phyloP scores from a whole-genome alignment of 2,329 filamentous ascomycete species.

The Fusarium anthophilum region DNA sequence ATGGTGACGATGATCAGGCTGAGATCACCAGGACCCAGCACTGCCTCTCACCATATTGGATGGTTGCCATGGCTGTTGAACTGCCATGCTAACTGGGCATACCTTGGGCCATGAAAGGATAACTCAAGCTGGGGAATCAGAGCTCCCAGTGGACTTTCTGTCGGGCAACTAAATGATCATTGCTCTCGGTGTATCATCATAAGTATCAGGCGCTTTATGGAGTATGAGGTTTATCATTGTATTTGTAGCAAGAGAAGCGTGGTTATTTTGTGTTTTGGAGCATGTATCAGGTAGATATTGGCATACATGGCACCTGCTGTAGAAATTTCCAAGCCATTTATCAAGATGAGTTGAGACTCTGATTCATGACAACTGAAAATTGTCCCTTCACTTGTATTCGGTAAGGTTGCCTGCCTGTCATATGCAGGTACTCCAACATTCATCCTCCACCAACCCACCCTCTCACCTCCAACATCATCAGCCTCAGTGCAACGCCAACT shows the following conservation, averaged over 20 bases:
- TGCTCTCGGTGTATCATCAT: neutral
- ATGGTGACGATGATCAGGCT: neutral
- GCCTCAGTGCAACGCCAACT: conserved; percentile 7
- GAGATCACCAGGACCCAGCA: neutral
- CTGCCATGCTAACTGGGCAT: neutral
- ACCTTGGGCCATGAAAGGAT: neutral
- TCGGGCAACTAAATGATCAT: neutral
- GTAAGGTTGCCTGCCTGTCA: neutral
- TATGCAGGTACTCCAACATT: conserved; percentile 17
- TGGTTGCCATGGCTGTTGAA: neutral
- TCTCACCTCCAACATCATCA: conserved; percentile 6
- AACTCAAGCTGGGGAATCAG: neutral
- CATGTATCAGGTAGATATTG: conserved; percentile 5
- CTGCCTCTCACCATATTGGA: neutral
- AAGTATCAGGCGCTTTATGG: conserved; percentile 14
- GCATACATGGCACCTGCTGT: neutral
- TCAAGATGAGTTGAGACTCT: neutral
- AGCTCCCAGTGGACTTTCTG: neutral
- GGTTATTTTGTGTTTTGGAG: neutral
- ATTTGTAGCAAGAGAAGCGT: conserved; percentile 4
- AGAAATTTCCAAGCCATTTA: neutral
- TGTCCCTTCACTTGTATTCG: neutral
- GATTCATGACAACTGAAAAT: neutral
- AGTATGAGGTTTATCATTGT: conserved; percentile 10
- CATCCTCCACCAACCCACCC: neutral